These are phyloP conservation scores for Pterothamnion heteromorphum DNA, from an alignment of 31 red algal species.

Conservation along the genomic window DNA sequence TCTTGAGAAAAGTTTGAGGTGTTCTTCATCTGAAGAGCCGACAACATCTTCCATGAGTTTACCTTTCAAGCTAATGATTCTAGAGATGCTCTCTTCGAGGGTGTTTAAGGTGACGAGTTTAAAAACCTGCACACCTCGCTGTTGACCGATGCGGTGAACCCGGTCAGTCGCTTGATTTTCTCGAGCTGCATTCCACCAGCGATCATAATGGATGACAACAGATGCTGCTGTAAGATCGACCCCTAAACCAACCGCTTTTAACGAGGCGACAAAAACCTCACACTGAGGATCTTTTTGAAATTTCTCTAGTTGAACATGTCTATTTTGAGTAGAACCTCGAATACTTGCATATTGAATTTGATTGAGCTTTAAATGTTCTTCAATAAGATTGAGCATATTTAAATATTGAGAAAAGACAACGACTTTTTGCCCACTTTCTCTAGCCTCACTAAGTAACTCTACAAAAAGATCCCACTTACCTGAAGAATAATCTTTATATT, in stretches of 20 bases:
- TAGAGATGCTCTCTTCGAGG: conserved; percentile 79
- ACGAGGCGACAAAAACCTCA: conserved; percentile 56
- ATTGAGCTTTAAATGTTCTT: not conserved
- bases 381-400: conserved; percentile 50
- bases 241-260: conserved; percentile 78
- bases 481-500: conserved; percentile 58
- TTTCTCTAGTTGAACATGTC: conserved; percentile 29
- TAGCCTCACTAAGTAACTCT: conserved; percentile 64
- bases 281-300: conserved; percentile 45
- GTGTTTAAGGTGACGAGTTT: conserved; percentile 68
- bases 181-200: conserved; percentile 88
- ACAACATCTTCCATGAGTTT: no score
- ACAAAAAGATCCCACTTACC: conserved; percentile 85
- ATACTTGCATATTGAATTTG: not conserved
- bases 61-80: no score
- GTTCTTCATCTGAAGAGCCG: no score
- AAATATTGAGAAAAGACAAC: conserved; percentile 89
- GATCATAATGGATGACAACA: conserved; percentile 91
- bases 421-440: conserved; percentile 60
- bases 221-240: conserved; percentile 83
- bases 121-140: conserved; percentile 73
- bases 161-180: conserved; percentile 92
- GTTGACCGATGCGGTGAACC: conserved; percentile 90
- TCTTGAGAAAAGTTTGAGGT: no score
- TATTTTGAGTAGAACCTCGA: not conserved